Base-by-base conservation (phyloP, 495 filamentous ascomycete species). In the Penicillium macrosclerotiorum region DNA sequence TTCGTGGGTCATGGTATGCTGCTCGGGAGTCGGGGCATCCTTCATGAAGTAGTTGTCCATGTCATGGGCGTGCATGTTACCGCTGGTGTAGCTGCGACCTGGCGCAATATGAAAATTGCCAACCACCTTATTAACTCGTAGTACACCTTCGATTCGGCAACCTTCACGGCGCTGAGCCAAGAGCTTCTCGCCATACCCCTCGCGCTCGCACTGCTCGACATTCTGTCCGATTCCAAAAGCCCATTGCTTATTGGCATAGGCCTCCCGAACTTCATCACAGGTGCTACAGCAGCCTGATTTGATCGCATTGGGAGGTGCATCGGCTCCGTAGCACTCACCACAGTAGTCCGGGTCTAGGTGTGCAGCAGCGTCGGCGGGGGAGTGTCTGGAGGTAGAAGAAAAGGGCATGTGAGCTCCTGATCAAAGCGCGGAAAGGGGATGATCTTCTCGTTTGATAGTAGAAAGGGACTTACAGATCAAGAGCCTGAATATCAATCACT, bases 51-150 rank as follows among this genome's bases (percentile, higher is more conserved):
- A 99, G 66, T 93, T 92, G 55, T 95, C 88, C 34, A 97, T 75
- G 59, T 99, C 93, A 69, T 99, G 93, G 23, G 95, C 89, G 67
- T 99, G 93, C 83, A 96, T 84, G 68, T 95, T 93, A 40, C 88
- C 88, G 59, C 86, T 93, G 55, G 83, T 90, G 77, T 96, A 97
- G 61, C 83, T 89, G 66, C 90, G 84, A 59, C 93, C 93, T 1
- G 93, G 94, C 2, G 93, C 94, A 56, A 99, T 87, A 69, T 99
- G 93, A 80, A 99, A 99, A 71, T 99, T 99, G 32, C 93, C 93
- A 42, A 97, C 77, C 2, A 99, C 93, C 64, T 98, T 99, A 74
- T 97, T 99, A 33, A 99, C 93, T 22, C 88, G 85, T 48, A 99
- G 77, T 9, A 82, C 85, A 46, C 93, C 93, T 56, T 96, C 91